Conservation (phyloP, 345 rosid genomes). For the Salix exigua region DNA sequence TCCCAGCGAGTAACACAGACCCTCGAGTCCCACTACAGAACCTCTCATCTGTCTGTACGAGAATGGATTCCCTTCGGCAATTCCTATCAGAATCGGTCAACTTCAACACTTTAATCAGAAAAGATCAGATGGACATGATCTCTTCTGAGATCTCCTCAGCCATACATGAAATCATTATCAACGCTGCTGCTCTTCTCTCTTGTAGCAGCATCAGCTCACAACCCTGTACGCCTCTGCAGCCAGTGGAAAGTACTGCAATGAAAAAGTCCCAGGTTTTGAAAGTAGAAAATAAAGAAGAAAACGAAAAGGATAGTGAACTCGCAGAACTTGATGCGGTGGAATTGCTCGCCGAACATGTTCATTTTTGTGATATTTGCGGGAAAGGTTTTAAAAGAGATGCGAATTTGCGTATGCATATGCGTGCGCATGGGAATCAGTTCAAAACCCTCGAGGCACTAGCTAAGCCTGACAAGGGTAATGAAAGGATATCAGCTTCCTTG, state of each 20-base stretch:
- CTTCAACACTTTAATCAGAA: conserved; percentile 28
- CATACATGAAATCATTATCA: conserved; percentile 44
- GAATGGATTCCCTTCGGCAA: conserved; percentile 47
- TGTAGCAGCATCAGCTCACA: conserved; percentile 10
- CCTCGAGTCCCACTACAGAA: conserved; percentile 29
- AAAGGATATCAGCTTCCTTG: neutral
- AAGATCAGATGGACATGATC: conserved; percentile 42
- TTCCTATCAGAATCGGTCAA: conserved; percentile 42
- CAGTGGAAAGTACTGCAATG: neutral
- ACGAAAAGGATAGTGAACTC: conserved; percentile 32
- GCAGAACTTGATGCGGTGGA: conserved; percentile 63
- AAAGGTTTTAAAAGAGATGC: conserved; percentile 80
- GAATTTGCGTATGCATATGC: conserved; percentile 76
- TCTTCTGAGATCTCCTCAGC: conserved; percentile 53
- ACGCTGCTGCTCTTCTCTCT: conserved; percentile 48
- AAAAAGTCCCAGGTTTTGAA: neutral
- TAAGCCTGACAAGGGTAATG: conserved; percentile 26
- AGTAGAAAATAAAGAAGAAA: conserved; percentile 4
- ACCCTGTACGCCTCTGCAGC: neutral
- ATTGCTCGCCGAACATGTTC: conserved; percentile 59
- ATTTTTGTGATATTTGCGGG: conserved; percentile 68
- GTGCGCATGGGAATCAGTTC: conserved; percentile 70
- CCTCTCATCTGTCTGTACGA: conserved; percentile 28
- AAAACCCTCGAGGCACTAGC: conserved; percentile 59
- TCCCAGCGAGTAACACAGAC: conserved; percentile 3